Evolutionary conservation across 108 stramenopile species (phyloP), one percentile per base, ranked within the genome.

Genomic region (Cyclotella choctawhatcheeana): DNA sequence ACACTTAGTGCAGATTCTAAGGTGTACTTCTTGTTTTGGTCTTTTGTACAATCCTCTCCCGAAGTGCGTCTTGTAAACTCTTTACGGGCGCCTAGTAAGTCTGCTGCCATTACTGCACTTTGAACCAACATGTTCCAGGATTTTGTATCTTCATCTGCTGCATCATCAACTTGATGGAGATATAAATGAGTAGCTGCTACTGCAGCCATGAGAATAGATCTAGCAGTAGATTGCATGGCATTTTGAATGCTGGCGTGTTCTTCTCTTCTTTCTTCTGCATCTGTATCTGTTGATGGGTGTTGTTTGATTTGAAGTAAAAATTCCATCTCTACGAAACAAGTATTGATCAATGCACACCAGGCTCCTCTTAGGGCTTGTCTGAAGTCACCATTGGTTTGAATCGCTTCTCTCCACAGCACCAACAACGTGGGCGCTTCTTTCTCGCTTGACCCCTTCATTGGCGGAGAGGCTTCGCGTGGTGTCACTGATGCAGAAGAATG

Each of bases 181-280:
- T 69, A 35, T 13, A 80, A 58, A 69, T 73, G 72, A 54, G 60
- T 67, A 3, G 72, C 59, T 43, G 79, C 52, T 13, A 80, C 40
- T 14, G 53, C 71, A 29, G 79, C 71, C 72, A 80, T 80, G 12
- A 80, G 44, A 13, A 73, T 80, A 10, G 79, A 71, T 58, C 73
- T 17, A 18, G 67, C 30, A 29, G 67, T 69, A 7, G 65, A 60
- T 31, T 61, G 54, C 79, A 80, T 64, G 27, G 79, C 60, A 31
- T 51, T 33, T 35, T 43, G 27, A 45, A 80, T 68, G 0, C 58
- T 61, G 37, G 2, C 22, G 31, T 40, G 58, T 29, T 76, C 50
- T 25, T 37, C 5, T 6, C 18, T 55, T 31, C 67, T 55, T 14
- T 27, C 17, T 68, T 30, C 20, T 2, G 27, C 10, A 2, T 29